These are phyloP conservation scores for Aspergillus flavus DNA, from an alignment of 2,329 filamentous ascomycete species.

Conservation along the genomic window DNA sequence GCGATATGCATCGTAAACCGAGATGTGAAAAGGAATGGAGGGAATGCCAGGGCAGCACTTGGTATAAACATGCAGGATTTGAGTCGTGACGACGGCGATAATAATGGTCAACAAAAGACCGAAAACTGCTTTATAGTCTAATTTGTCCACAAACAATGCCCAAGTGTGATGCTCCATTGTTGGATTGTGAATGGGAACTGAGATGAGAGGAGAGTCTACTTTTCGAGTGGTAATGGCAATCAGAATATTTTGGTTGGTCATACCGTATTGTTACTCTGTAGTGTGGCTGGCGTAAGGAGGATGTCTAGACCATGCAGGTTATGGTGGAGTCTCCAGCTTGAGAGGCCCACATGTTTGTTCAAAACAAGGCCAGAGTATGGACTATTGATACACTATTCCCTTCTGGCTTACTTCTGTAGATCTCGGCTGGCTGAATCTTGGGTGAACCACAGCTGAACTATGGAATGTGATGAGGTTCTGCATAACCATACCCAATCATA, in stretches of 20 bases:
- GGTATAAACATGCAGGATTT: neutral
- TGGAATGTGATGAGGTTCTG: neutral
- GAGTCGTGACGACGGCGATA: neutral
- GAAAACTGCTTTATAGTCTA: neutral
- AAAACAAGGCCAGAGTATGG: neutral
- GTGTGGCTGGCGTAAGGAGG: neutral
- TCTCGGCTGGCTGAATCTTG: too few relatives aligned
- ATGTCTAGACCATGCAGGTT: neutral
- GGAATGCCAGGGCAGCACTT: neutral
- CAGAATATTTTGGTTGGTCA: neutral
- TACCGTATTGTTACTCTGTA: neutral
- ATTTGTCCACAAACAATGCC: neutral
- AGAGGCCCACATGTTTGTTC: neutral
- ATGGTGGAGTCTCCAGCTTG: neutral
- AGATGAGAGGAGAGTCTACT: neutral
- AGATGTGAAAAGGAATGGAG: neutral
- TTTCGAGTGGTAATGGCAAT: neutral
- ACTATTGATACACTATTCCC: neutral
- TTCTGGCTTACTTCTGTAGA: too few relatives aligned
- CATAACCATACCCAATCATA: neutral
- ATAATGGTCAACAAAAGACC: neutral
- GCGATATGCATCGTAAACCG: neutral
- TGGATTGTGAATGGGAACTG: neutral
- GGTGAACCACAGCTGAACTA: neutral
- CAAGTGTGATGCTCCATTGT: neutral